These are phyloP conservation scores for Letharia columbiana DNA, from an alignment of 495 filamentous ascomycete genomes.

Conservation along the genomic window DNA sequence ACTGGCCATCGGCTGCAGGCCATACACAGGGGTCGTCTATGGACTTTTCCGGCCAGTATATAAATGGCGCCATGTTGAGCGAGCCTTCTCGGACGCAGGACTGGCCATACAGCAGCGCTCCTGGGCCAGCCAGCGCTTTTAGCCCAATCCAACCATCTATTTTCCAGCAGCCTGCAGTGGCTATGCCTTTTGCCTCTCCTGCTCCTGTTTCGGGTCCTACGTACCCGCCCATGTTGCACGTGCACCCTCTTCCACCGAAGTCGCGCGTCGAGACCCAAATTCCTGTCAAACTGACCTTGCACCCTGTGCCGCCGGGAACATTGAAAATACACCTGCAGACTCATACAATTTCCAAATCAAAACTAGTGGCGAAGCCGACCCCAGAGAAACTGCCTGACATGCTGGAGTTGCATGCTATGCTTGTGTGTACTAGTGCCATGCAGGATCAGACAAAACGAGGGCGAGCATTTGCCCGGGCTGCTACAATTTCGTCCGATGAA, in stretches of 20 bases:
- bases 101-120: conserved; percentile 18
- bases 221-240: conserved; percentile 35
- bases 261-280: conserved; percentile 95
- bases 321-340: conserved; percentile 76
- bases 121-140: background rate
- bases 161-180: conserved; percentile 10
- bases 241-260: conserved; percentile 64
- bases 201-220: conserved; percentile 1
- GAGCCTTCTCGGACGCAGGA: conserved; percentile 16
- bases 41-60: conserved; percentile 13
- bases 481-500: conserved; percentile 21
- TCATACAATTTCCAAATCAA: conserved; percentile 84
- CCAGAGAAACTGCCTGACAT: conserved; percentile 56
- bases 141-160: background rate
- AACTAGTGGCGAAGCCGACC: conserved; percentile 62
- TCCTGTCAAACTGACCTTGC: conserved; percentile 65
- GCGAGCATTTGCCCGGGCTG: conserved; percentile 59
- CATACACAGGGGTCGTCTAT: conserved; percentile 8
- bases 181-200: conserved; percentile 10
- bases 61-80: conserved; percentile 21
- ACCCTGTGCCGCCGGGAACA: conserved; percentile 60
- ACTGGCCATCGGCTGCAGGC: conserved; percentile 1
- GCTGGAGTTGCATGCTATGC: conserved; percentile 67
- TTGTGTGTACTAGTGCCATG: conserved; percentile 95
- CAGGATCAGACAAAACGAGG: conserved; percentile 52